These are phyloP conservation scores for Raphanus hybrid DNA, from an alignment of 441 rosid species.

Conservation along the genomic window DNA sequence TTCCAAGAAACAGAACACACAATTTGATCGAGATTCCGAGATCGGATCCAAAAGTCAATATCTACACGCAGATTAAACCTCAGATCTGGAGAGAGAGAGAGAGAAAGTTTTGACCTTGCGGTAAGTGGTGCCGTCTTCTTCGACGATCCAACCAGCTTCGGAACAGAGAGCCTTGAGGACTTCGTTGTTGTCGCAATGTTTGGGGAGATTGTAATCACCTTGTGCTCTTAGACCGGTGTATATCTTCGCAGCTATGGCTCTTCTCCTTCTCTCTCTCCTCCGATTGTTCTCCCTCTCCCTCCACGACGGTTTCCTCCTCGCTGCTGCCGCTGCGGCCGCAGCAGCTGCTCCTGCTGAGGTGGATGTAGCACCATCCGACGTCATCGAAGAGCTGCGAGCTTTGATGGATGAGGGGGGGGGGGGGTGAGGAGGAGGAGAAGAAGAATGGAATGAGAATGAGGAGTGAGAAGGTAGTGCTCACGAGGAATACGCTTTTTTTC, in stretches of 20 bases:
- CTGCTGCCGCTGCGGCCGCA: conserved; percentile 52
- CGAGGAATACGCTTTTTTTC: conserved; percentile 64
- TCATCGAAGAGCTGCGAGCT: conserved; percentile 48
- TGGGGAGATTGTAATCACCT: conserved; percentile 87
- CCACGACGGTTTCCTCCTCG: conserved; percentile 98
- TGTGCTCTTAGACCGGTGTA: conserved; percentile 86
- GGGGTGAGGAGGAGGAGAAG: neutral
- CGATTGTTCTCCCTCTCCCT: conserved; percentile 96
- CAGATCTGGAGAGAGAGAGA: conserved; percentile 26
- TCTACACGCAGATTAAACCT: neutral
- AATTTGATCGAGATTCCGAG: neutral
- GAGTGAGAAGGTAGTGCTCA: conserved; percentile 50
- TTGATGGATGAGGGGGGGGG: neutral
- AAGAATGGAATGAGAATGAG: conserved; percentile 20
- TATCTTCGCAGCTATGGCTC: conserved; percentile 94
- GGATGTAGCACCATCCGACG: conserved; percentile 95
- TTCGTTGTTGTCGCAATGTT: conserved; percentile 95
- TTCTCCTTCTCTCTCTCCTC: conserved; percentile 87
- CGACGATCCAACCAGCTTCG: conserved; percentile 98
- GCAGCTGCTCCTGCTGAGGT: conserved; percentile 70
- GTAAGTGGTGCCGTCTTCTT: conserved; percentile 93
- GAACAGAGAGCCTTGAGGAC: conserved; percentile 88
- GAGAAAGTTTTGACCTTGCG: conserved; percentile 62
- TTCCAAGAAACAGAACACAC: conserved; percentile 5
- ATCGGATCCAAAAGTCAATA: neutral